Evolutionary conservation across 768 basidiomycete genomes (phyloP), one percentile per base, ranked within the genome.

Genomic region (Podaxis sp.): DNA sequence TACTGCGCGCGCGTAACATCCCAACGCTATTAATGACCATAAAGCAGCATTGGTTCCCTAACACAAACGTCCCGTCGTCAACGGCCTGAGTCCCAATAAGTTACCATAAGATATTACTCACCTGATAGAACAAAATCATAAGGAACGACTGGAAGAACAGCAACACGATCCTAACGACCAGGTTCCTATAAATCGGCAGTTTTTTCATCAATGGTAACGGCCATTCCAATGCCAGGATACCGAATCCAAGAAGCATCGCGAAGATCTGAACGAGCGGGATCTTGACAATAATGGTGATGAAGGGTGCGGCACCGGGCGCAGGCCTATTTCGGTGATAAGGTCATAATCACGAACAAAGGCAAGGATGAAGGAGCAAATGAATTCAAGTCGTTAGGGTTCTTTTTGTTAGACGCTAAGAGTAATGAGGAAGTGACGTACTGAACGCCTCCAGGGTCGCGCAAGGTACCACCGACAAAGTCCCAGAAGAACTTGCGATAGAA

Each of bases 401-500:
- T 24, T 49, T 17, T 30, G 17, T 37, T 15, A 30, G 28, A 36
- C 17, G 50, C 24, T 30, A 41, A 54, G 4, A 13, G 5, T 20
- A 44, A 44, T 63, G 46, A 36, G 53, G 24, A 54, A 28, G 50
- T 26, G 17, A 86, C 88, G 71, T 66, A 92, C 91, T 92, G 90
- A 26, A 91, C 61, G 58, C 91, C 91, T 77, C 91, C 91, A 30
- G 91, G 91, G 72, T 85, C 82, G 65, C 90, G 88, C 62, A 93
- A 72, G 62, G 82, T 88, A 52, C 91, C 94, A 63, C 86, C 88
- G n/a, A 94, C 77, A 72, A 96, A 93, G 78, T 96, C 95, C 91
- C 92, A 96, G 78, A 96, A 95, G 84, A 93, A 96, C 78, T 96
- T 96, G 75, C 93, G 91, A 77, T 87, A 95, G 68, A 89, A 78